phyloP scores from a whole-genome alignment of 192 early-diverging fungal genomes.

The Backusella luteola region DNA sequence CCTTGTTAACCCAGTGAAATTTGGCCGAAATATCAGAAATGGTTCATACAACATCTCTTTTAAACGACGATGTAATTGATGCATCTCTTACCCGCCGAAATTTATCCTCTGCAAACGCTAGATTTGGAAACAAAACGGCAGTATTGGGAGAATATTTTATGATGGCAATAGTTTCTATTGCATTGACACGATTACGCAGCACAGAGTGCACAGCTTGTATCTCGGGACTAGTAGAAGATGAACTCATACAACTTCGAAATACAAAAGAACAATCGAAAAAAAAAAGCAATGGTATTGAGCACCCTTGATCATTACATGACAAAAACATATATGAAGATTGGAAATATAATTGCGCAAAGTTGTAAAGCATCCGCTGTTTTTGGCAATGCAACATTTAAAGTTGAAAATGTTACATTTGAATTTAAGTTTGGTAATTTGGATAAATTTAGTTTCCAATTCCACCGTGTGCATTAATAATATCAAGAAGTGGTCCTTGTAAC shows the following conservation, averaged over 20 bases:
- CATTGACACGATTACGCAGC: slow-evolving; percentile 83
- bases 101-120: slow-evolving; percentile 74
- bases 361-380: slow-evolving; percentile 83
- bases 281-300: slow-evolving; percentile 16
- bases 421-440: slow-evolving; percentile 92
- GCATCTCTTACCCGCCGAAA: slow-evolving; percentile 70
- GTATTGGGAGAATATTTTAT: slow-evolving; percentile 93
- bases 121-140: slow-evolving; percentile 97
- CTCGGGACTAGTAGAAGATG: slow-evolving; percentile 91
- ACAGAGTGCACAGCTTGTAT: slow-evolving; percentile 91
- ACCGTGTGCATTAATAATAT: background rate
- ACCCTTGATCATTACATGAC: slow-evolving; percentile 91
- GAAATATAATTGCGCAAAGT: slow-evolving; percentile 90
- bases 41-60: slow-evolving; percentile 93
- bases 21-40: slow-evolving; percentile 97
- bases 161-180: slow-evolving; percentile 88
- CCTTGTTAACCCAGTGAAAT: slow-evolving; percentile 85
- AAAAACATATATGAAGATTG: slow-evolving; percentile 95
- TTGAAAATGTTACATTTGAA: slow-evolving; percentile 77
- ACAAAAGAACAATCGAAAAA: slow-evolving; percentile 37
- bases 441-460: slow-evolving; percentile 18
- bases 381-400: slow-evolving; percentile 67
- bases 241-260: slow-evolving; percentile 94
- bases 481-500: background rate
- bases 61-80: slow-evolving; percentile 91